These are phyloP conservation scores for Lipomyces spencermartinsiae DNA, from an alignment of 805 yeast species.

Conservation along the genomic window DNA sequence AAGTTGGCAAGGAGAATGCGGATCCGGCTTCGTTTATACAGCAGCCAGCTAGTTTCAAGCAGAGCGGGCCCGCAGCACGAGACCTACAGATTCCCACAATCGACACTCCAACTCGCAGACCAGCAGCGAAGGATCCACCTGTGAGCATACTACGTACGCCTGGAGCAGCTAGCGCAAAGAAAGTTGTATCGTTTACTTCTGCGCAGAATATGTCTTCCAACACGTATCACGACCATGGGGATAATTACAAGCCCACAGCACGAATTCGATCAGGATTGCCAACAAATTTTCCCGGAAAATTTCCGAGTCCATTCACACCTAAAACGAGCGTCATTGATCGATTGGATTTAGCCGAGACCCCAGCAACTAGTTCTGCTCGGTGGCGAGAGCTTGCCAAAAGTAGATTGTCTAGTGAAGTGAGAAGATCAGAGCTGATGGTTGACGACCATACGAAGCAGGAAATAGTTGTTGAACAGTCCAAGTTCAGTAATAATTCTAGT, in stretches of 20 bases:
- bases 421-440: neutral
- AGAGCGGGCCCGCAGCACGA: neutral
- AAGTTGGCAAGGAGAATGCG: slow-evolving; percentile 14
- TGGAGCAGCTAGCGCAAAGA: slow-evolving; percentile 29
- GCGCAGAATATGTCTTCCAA: neutral
- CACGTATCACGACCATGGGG: neutral
- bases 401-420: neutral
- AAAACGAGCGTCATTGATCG: slow-evolving; percentile 22
- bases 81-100: slow-evolving; percentile 8
- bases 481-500: neutral
- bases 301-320: slow-evolving; percentile 41
- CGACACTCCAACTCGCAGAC: slow-evolving; percentile 28
- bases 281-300: slow-evolving; percentile 39
- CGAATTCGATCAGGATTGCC: slow-evolving; percentile 38
- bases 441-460: neutral
- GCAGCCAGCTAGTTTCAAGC: neutral
- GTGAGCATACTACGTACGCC: slow-evolving; percentile 37
- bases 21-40: slow-evolving; percentile 2
- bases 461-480: neutral
- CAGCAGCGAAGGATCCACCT: slow-evolving; percentile 12
- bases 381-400: slow-evolving; percentile 10
- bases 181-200: slow-evolving; percentile 31
- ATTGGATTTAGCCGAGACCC: slow-evolving; percentile 27
- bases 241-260: neutral
- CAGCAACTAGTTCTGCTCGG: slow-evolving; percentile 20